Base-by-base conservation (phyloP, 345 rosid genomes). In the Ceriops zippeliana region DNA sequence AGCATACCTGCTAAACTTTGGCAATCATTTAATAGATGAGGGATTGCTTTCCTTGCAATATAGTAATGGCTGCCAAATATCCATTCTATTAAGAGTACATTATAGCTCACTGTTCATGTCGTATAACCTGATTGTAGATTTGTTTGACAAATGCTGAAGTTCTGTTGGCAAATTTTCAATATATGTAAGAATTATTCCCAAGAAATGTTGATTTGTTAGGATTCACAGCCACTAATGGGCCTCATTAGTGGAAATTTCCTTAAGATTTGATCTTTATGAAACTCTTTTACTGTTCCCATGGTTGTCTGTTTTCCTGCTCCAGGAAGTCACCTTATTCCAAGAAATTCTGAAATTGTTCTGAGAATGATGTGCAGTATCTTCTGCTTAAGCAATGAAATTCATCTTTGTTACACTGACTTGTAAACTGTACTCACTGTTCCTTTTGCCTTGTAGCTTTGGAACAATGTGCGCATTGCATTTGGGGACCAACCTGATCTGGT, bases 371-470 rank as follows among this genome's bases (percentile, higher is more conserved):
- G 49, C 49, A 3, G 5, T 11, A 11, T 42, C 49, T 42, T 42
- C 49, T 42, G 49, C 49, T 42, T 42, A 11, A 42, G 49, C 49
- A 42, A 42, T 11, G 49, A 13, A 42, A 42, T 11, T 42, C 49
- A 42, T 42, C 49, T 42, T 13, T 42, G 3, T 42, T 13, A 10
- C 15, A 42, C 16, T 42, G 49, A 42, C 66, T 54, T 53, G 59
- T 66, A 62, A 59, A 71, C 28, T 72, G 34, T 75, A 61, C 77
- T 78, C 63, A 81, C 31, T 64, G 22, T 66, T 79, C n/a, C 58
- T 76, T 84, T 78, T 34, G 49, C 64, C 52, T 80, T 77, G 82
- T 96, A 95, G 99, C 76, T 95, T 54, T 91, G 99, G 97, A 81
- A 83, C 75, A 78, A 86, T 72, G 82, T 95, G 51, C 87, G 67